phyloP scores from a whole-genome alignment of 257 asterid genomes.

The Lithospermum erythrorhizon region DNA sequence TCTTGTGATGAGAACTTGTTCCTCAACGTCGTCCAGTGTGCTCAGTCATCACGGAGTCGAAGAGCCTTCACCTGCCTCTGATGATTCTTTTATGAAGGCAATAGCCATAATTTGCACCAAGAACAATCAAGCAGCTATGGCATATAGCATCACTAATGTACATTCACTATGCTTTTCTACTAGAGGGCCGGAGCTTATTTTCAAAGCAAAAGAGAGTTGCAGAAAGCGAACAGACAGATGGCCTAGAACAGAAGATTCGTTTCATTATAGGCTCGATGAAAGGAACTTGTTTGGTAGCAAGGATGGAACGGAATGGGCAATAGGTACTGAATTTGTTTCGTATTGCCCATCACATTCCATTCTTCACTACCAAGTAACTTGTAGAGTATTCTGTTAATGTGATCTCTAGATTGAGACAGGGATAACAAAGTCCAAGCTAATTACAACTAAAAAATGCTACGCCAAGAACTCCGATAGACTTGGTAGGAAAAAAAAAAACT shows the following conservation, averaged over 20 bases:
- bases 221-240: too few species aligned
- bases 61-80: constrained; percentile 35
- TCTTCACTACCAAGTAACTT: background rate
- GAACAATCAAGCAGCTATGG: constrained; percentile 10
- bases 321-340: background rate
- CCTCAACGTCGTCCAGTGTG: constrained; percentile 55
- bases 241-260: too few species aligned
- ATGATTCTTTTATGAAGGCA: constrained; percentile 8
- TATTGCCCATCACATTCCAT: background rate
- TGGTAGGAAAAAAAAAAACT: too few species aligned
- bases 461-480: too few species aligned
- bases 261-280: background rate
- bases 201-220: background rate
- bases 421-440: background rate
- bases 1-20: constrained; percentile 77
- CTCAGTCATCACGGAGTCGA: constrained; percentile 45
- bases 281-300: background rate
- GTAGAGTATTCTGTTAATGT: background rate
- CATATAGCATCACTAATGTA: background rate
- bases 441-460: too few species aligned
- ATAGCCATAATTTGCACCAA: constrained; percentile 8
- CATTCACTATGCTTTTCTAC: background rate
- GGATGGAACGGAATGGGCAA: background rate
- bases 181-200: too few species aligned
- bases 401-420: background rate